Conservation (phyloP, 192 early-diverging fungal species). For the Funneliformis geosporum region DNA sequence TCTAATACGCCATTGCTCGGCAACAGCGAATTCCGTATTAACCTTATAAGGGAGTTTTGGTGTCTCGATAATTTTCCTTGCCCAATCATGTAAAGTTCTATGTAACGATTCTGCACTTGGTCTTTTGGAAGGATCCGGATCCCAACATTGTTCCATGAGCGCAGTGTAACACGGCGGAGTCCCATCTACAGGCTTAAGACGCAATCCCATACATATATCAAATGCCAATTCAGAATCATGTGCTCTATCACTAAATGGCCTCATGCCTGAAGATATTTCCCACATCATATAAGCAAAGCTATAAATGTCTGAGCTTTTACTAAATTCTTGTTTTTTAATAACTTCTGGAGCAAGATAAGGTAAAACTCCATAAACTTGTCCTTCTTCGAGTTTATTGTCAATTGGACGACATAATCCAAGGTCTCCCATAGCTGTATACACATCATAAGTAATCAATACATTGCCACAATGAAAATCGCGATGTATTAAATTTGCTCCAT, state of each 20-base stretch:
- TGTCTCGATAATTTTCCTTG: background rate
- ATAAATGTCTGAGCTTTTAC: constrained; percentile 40
- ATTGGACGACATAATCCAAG: constrained; percentile 35
- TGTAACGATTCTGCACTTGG: constrained; percentile 4
- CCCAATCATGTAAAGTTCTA: constrained; percentile 1
- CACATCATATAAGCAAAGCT: constrained; percentile 47
- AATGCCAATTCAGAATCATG: constrained; percentile 34
- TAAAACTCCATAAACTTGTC: constrained; percentile 33
- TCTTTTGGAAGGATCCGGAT: constrained; percentile 5
- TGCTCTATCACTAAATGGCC: constrained; percentile 39
- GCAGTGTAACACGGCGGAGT: constrained; percentile 38
- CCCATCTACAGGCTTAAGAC: constrained; percentile 36
- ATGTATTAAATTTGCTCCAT: constrained; percentile 11
- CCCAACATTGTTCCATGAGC: constrained; percentile 45
- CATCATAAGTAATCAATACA: background rate
- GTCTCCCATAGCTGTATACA: constrained; percentile 24
- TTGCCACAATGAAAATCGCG: constrained; percentile 28
- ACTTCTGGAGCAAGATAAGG: constrained; percentile 44
- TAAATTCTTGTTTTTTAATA: background rate
- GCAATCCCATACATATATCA: constrained; percentile 38
- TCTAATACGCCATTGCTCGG: background rate
- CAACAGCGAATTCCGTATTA: constrained; percentile 10
- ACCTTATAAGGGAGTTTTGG: constrained; percentile 11
- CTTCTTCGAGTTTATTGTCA: background rate
- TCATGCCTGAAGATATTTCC: constrained; percentile 42